Base-by-base conservation (phyloP, 2,329 filamentous ascomycete genomes). In the Thyridium curvatum region DNA sequence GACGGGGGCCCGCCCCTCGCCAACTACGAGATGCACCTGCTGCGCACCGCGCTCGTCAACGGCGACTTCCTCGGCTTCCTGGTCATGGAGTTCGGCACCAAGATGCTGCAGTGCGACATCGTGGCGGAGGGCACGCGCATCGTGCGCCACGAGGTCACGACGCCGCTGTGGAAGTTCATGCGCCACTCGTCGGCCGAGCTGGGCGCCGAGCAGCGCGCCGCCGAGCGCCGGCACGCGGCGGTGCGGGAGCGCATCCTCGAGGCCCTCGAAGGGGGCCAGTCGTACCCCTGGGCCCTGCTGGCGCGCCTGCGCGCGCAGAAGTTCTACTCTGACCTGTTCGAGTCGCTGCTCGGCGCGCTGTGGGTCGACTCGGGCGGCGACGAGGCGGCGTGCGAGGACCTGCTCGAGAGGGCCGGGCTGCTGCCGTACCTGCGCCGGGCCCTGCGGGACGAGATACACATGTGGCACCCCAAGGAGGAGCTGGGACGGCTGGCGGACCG, bases 321-420 rank as follows among this genome's bases (percentile, higher is more conserved):
- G 54, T 85, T 86, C 58, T 83, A 84, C 59, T 91, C 84, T 0
- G 90, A 96, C 56, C 63, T 96, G 8, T 69, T 96, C 9, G 91
- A 97, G 63, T 77, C 78, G 26, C 56, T 94, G 0, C 60, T 97
- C 0, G 91, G 86, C 0, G 90, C 89, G 0, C 71, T 96, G 0
- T 96, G 85, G 68, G 67, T 95, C 15, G 93, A 97, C 56, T 85
- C 71, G 0, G 84, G 84, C 0, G 70, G 74, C 1, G 54, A 87
- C 12, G 64, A 64, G 0, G 21, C 21, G 6, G 57, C 55, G 0
- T 94, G 87, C 50, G 65, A 72, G 36, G 52, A 38, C 0, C 69
- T 96, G 30, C 56, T 87, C 0, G 69, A 75, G 33, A 62, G 66
- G 1, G 62, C 88, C 4, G 87, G 87, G 0, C 66, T 96, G 4